Conservation (phyloP, 208 protist species). For the Polymyxa betae region DNA sequence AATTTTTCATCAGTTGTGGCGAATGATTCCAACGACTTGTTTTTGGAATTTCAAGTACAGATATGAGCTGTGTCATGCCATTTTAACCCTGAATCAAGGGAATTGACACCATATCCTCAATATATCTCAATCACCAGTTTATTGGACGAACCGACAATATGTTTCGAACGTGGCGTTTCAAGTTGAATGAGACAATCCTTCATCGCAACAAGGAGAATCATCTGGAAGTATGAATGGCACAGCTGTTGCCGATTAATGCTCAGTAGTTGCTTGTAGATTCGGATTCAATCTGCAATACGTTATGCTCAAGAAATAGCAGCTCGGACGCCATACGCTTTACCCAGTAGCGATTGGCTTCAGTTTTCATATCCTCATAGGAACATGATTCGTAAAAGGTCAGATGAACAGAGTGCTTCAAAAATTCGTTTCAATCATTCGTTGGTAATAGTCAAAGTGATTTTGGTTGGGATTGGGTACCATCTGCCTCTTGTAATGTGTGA, state of each 20-base stretch:
- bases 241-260: background rate
- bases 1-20: background rate
- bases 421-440: background rate
- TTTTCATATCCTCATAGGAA: constrained; percentile 23
- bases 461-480: constrained; percentile 59
- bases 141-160: constrained; percentile 25
- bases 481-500: background rate
- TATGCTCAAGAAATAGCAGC: background rate
- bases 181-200: background rate
- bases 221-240: background rate
- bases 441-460: constrained; percentile 56
- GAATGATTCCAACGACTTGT: background rate
- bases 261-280: background rate
- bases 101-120: background rate
- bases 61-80: background rate
- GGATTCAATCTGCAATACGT: background rate
- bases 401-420: background rate
- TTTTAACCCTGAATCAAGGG: background rate
- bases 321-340: background rate
- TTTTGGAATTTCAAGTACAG: background rate
- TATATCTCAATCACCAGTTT: background rate
- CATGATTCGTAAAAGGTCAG: constrained; percentile 15
- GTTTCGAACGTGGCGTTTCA: constrained; percentile 16
- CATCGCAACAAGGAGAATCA: background rate
- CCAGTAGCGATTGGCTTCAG: background rate